Evolutionary conservation across 2,329 filamentous ascomycete species (phyloP).

Genomic region (Pseudocercospora cruenta): DNA sequence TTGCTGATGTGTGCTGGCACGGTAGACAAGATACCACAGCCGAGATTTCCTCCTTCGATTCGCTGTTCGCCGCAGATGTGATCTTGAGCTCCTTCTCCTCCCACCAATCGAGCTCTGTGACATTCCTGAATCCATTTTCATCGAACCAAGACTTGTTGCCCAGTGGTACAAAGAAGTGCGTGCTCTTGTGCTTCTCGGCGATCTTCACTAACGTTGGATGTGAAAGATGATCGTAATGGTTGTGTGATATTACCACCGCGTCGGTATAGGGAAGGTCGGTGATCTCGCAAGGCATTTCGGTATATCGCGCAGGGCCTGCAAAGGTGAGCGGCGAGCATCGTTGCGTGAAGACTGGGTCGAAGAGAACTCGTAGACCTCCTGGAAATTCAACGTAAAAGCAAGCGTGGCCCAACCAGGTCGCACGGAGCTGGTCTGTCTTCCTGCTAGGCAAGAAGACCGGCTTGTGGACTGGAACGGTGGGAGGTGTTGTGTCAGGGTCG

Average conservation of each 20-base stretch:
- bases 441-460: conserved; percentile 69
- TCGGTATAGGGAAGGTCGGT: conserved; percentile 77
- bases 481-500: conserved; percentile 64
- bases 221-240: conserved; percentile 91
- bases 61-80: conserved; percentile 38
- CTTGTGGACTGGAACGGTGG: conserved; percentile 67
- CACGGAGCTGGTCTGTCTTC: conserved; percentile 65
- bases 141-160: conserved; percentile 84
- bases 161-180: conserved; percentile 85
- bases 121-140: conserved; percentile 68
- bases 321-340: conserved; percentile 77
- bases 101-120: conserved; percentile 96
- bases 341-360: conserved; percentile 90
- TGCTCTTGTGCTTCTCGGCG: conserved; percentile 70
- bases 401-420: conserved; percentile 94
- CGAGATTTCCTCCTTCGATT: conserved; percentile 56
- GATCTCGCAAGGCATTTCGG: conserved; percentile 74
- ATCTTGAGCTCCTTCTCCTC: conserved; percentile 76
- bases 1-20: conserved; percentile 78
- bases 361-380: conserved; percentile 80
- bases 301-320: conserved; percentile 76
- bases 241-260: conserved; percentile 75
- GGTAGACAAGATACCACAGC: conserved; percentile 79
- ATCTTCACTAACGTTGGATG: conserved; percentile 74
- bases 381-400: conserved; percentile 94